Conservation (phyloP, 139 green algal species). For the Coccomyxa sp. region DNA sequence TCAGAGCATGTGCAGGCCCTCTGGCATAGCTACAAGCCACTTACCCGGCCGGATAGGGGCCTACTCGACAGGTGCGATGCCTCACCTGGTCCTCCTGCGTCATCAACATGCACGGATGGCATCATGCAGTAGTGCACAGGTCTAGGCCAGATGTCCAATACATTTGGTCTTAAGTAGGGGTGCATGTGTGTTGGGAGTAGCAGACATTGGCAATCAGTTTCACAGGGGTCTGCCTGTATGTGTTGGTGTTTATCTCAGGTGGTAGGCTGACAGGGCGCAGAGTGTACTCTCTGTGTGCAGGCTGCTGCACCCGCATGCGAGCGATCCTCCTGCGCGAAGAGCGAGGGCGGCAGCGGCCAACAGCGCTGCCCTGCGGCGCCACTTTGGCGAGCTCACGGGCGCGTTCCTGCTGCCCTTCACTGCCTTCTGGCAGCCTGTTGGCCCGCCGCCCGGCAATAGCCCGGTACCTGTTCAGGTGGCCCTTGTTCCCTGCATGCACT, state of each 20-base stretch:
- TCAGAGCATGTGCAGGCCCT: constrained; percentile 53
- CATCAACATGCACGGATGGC: not conserved
- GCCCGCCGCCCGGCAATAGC: constrained; percentile 17
- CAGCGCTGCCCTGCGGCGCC: constrained; percentile 55
- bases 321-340: constrained; percentile 25
- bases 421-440: constrained; percentile 52
- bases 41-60: constrained; percentile 48
- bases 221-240: too few species aligned
- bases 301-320: not conserved
- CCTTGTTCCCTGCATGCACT: too few species aligned
- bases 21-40: constrained; percentile 59
- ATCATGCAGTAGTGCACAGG: too few species aligned
- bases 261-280: too few species aligned
- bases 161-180: too few species aligned
- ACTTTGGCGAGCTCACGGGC: constrained; percentile 78
- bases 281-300: too few species aligned
- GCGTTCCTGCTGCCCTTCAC: constrained; percentile 74
- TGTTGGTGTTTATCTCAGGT: too few species aligned
- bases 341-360: constrained; percentile 52
- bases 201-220: too few species aligned
- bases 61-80: constrained; percentile 45
- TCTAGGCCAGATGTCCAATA: too few species aligned
- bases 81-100: too few species aligned
- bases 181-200: too few species aligned
- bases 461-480: not conserved